These are phyloP conservation scores for Immersiporthe knoxdaviesiana DNA, from an alignment of 2,329 filamentous ascomycete genomes.

Conservation along the genomic window DNA sequence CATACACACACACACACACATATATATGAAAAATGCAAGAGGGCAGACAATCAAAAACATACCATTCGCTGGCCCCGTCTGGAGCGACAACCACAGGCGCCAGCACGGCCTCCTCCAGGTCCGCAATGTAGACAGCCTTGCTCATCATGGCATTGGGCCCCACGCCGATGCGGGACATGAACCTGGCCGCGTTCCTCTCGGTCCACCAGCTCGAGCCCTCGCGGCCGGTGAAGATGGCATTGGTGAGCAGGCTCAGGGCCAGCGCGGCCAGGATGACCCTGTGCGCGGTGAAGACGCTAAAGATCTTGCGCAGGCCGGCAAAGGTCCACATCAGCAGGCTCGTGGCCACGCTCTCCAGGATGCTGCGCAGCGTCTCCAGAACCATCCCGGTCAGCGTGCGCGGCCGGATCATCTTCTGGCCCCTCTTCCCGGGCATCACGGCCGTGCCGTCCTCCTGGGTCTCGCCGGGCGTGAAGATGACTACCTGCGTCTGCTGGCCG, in stretches of 20 bases:
- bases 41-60: conserved; percentile 30
- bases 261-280: conserved; percentile 73
- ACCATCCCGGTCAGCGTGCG: conserved; percentile 70
- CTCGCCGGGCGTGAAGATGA: conserved; percentile 60
- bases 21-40: background rate
- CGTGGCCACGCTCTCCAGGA: conserved; percentile 74
- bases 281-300: conserved; percentile 72
- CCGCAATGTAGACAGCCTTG: conserved; percentile 79
- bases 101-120: conserved; percentile 68
- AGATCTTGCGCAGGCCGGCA: conserved; percentile 65
- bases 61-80: conserved; percentile 56
- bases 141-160: conserved; percentile 80
- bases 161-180: conserved; percentile 82
- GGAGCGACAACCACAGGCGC: conserved; percentile 41
- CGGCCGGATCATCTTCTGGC: conserved; percentile 57
- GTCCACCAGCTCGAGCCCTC: conserved; percentile 81
- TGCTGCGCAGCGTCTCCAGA: conserved; percentile 71
- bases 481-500: conserved; percentile 67
- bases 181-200: conserved; percentile 77
- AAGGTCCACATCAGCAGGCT: conserved; percentile 79
- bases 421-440: conserved; percentile 53
- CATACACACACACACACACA: too few species aligned
- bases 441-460: conserved; percentile 38
- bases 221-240: conserved; percentile 74
- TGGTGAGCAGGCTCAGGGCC: conserved; percentile 69